A percentile compares a stretch with the other conserved stretches of the same genome.
Evolutionary conservation across 352 stramenopile genomes (phyloP).

Genomic region (Globisporangium okanoganense): DNA sequence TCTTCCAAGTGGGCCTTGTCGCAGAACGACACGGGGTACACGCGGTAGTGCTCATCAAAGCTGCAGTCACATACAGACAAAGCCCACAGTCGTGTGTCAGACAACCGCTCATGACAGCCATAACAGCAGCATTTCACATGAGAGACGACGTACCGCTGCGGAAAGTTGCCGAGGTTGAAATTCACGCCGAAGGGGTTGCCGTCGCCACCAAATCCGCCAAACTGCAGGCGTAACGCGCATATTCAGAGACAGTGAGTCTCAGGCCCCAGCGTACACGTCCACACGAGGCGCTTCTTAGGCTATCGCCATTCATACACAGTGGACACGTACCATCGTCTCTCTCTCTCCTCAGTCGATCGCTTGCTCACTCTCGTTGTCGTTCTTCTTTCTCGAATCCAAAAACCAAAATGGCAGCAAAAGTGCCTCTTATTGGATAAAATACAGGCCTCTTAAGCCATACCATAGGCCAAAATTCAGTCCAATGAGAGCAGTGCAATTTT

Average conservation of each 20-base stretch:
- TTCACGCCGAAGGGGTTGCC: conserved; percentile 81
- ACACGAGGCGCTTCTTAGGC: neutral
- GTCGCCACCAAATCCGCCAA: conserved; percentile 67
- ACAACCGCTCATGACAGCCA: neutral
- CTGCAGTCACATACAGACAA: conserved; percentile 19
- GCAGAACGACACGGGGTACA: conserved; percentile 85
- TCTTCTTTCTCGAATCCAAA: conserved; percentile 11
- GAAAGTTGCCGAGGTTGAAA: conserved; percentile 76
- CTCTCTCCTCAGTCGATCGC: neutral
- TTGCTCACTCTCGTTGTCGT: conserved; percentile 1
- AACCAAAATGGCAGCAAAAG: neutral
- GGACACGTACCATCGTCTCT: conserved; percentile 9
- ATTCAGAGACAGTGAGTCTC: neutral
- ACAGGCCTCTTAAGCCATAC: neutral
- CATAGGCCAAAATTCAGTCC: neutral
- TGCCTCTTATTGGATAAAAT: conserved; percentile 4
- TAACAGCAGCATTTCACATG: neutral
- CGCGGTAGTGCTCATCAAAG: conserved; percentile 85
- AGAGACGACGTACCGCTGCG: conserved; percentile 39
- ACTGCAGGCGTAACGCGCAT: conserved; percentile 24
- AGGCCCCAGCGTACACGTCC: neutral
- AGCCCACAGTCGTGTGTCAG: neutral
- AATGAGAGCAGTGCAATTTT: neutral
- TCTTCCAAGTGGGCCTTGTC: conserved; percentile 88
- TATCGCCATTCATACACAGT: neutral